A percentile compares a stretch with the other conserved stretches of the same genome.
phyloP scores from a whole-genome alignment of 495 filamentous ascomycete species.

The Hypoxylon fragiforme region DNA sequence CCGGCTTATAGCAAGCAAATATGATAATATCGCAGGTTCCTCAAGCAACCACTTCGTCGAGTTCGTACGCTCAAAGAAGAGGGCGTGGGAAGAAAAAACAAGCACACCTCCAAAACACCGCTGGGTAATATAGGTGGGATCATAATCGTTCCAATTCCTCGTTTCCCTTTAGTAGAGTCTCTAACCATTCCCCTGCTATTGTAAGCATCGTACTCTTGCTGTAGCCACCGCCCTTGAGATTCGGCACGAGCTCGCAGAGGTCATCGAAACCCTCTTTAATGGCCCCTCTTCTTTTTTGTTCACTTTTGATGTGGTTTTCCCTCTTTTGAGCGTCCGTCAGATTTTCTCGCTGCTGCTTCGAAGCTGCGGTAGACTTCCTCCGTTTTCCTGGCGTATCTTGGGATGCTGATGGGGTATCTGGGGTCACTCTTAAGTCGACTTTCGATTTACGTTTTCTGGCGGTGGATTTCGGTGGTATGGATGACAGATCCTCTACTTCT shows the following conservation, averaged over 20 bases:
- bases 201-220: conserved; percentile 80
- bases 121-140: conserved; percentile 41
- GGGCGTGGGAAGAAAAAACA: not conserved
- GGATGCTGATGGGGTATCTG: conserved; percentile 28
- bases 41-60: not conserved
- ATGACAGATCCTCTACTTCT: conserved; percentile 22
- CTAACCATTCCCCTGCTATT: conserved; percentile 73
- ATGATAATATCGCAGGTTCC: conserved; percentile 6
- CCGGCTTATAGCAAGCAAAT: conserved; percentile 19
- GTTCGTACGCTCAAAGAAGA: not conserved
- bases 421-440: conserved; percentile 29
- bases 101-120: conserved; percentile 31
- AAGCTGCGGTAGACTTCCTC: conserved; percentile 29
- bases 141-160: conserved; percentile 47
- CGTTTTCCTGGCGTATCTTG: conserved; percentile 36
- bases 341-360: conserved; percentile 68
- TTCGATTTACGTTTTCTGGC: conserved; percentile 45
- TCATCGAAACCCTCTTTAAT: conserved; percentile 80
- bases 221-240: conserved; percentile 66
- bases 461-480: conserved; percentile 13
- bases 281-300: conserved; percentile 79
- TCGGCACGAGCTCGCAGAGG: conserved; percentile 70
- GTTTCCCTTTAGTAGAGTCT: conserved; percentile 70
- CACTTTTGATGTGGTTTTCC: conserved; percentile 84
- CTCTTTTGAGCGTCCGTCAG: conserved; percentile 83